Evolutionary conservation across 2,329 filamentous ascomycete species (phyloP), one percentile per base, ranked within the genome.

Genomic region (Colletotrichum lupini): DNA sequence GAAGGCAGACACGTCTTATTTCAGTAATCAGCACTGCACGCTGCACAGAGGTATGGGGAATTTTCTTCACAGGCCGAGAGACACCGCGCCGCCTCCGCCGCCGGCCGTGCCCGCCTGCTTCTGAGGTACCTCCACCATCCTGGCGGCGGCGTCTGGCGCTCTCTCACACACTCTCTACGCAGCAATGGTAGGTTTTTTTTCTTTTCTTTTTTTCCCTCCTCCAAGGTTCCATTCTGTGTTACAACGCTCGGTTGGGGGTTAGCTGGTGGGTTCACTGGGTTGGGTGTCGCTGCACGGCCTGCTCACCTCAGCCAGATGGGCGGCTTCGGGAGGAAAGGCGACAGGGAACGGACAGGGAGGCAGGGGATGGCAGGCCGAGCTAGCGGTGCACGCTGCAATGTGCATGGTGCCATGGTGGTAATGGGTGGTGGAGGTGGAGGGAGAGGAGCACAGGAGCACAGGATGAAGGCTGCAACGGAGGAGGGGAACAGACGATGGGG

Each of bases 31-130:
- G 32, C 32, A 35, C 32, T 35, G 32, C 32, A 35, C 30, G 9
- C 30, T 32, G 30, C 30, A 32, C 32, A 35, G 32, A 35, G 32
- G n/a, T 16, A 64, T 49, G 46, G 62, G 61, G 55, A 61, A 66
- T 73, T 73, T 68, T 68, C 58, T 72, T 68, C 60, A 70, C 60
- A 58, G 70, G 67, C 70, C 70, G 55, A 73, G 60, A 58, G 67
- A 55, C 42, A 68, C 53, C 61, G 67, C 57, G 49, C 55, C 42
- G 42, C 42, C 42, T 49, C 11, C 42, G 52, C 67, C 46, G 59
- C 22, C 57, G 56, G 35, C 35, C 67, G 52, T 64, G 65, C 32
- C 56, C 62, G 60, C 22, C 60, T 28, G 12, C 28, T 56, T 32
- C 4, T 57, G 52, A 42, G 37, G 26, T 56, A 30, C 42, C n/a